phyloP scores from a whole-genome alignment of 176 grass and related monocot species.

The Aegilops speltoides region DNA sequence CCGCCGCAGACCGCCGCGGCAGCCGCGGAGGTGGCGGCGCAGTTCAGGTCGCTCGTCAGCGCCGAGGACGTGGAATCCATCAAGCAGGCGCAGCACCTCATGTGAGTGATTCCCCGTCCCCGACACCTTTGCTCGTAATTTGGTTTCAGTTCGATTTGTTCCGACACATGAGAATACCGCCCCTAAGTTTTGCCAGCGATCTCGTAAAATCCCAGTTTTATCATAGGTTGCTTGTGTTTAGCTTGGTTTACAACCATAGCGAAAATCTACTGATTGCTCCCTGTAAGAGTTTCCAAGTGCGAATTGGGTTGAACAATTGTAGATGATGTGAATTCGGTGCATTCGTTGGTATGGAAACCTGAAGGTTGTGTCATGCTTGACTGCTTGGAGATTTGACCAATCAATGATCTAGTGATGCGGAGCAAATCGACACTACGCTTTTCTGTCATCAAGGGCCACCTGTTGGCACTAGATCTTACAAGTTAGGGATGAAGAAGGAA shows the following conservation, averaged over 20 bases:
- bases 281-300: background rate
- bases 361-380: background rate
- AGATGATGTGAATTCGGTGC: background rate
- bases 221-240: background rate
- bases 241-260: background rate
- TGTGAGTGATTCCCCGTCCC: slow-evolving; percentile 40
- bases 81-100: slow-evolving; percentile 70
- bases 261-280: background rate
- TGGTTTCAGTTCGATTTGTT: background rate
- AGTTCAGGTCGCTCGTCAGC: slow-evolving; percentile 61
- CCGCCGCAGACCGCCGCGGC: slow-evolving; percentile 30
- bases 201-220: background rate
- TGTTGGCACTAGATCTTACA: background rate
- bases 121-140: background rate
- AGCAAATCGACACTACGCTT: too few species aligned
- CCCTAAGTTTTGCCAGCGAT: background rate
- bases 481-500: background rate
- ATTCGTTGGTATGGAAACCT: background rate
- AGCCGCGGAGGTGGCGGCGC: slow-evolving; percentile 63
- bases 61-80: slow-evolving; percentile 51
- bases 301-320: background rate
- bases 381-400: background rate
- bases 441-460: background rate
- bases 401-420: background rate
- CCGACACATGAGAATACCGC: background rate